Evolutionary conservation across 78 protist genomes (phyloP).

Genomic region (Dictyostelium firmibasis): DNA sequence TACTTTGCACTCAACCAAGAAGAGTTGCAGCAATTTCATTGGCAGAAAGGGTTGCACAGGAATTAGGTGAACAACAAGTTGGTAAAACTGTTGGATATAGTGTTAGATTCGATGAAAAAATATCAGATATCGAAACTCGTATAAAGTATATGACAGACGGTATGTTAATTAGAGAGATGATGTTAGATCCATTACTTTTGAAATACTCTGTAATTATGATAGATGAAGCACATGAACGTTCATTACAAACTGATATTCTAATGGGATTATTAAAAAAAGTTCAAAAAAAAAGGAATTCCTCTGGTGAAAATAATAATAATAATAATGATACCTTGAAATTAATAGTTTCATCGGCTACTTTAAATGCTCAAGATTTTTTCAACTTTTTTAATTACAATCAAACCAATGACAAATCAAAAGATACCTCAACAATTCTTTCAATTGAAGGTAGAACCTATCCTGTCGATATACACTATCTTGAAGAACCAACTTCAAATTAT

Average conservation of each 20-base stretch:
- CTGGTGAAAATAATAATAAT: background rate
- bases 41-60: conserved; percentile 93
- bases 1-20: conserved; percentile 93
- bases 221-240: conserved; percentile 99
- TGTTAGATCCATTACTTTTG: conserved; percentile 90
- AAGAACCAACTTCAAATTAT: conserved; percentile 96
- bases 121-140: conserved; percentile 55
- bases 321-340: conserved; percentile 83
- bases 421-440: conserved; percentile 53
- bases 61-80: conserved; percentile 70
- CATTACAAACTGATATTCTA: conserved; percentile 83
- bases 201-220: conserved; percentile 92
- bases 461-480: conserved; percentile 92
- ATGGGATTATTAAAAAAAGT: conserved; percentile 86
- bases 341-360: conserved; percentile 95
- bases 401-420: conserved; percentile 20
- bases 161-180: conserved; percentile 91
- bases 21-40: conserved; percentile 93
- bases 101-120: conserved; percentile 83
- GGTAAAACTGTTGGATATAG: conserved; percentile 88
- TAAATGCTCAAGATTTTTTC: conserved; percentile 86
- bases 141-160: conserved; percentile 97
- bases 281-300: background rate
- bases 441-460: conserved; percentile 83
- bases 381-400: conserved; percentile 76